Evolutionary conservation across 192 early-diverging fungal species (phyloP).

Genomic region (Backusella luteola): DNA sequence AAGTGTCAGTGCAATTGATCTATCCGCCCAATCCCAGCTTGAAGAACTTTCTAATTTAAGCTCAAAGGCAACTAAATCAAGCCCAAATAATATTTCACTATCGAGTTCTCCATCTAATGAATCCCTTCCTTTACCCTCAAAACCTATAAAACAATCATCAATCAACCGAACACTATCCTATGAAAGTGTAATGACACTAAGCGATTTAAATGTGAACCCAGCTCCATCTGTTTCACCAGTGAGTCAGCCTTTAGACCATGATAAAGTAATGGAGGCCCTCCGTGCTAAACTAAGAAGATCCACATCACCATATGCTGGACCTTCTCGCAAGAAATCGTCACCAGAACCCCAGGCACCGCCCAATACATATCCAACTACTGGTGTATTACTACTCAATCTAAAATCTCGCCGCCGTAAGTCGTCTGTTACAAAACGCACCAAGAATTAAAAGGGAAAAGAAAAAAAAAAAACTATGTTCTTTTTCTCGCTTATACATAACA

Average conservation of each 20-base stretch:
- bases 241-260: neutral
- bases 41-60: neutral
- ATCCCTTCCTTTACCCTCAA: neutral
- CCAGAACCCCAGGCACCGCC: neutral
- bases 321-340: neutral
- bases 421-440: neutral
- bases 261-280: constrained; percentile 7
- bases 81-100: neutral
- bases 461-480: neutral
- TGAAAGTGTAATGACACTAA: constrained; percentile 13
- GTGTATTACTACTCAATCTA: constrained; percentile 6
- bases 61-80: neutral
- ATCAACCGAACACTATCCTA: constrained; percentile 8
- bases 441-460: neutral
- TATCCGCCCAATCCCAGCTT: neutral
- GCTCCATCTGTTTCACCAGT: neutral
- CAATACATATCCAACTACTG: constrained; percentile 12
- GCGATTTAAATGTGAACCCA: neutral
- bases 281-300: constrained; percentile 12
- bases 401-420: constrained; percentile 7
- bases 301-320: neutral
- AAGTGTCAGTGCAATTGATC: neutral
- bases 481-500: neutral
- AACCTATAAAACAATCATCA: neutral
- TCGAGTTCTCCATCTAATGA: neutral